Base-by-base conservation (phyloP, 169 alveolate species). In the Perkinsus chesapeaki region DNA sequence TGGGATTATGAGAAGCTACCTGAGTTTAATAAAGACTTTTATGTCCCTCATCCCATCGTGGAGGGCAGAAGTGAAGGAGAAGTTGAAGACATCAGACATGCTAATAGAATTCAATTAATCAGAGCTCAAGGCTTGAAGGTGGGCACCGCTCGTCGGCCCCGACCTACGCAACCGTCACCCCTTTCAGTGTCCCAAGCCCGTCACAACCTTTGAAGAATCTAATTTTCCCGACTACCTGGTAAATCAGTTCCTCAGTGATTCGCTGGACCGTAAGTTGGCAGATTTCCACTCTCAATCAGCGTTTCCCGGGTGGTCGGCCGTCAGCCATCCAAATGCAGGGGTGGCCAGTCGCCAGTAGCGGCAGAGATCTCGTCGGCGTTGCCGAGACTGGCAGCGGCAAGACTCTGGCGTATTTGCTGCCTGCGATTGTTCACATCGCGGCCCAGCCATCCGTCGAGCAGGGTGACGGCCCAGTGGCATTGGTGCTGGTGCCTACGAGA, bases 311-410 rank as follows among this genome's bases (percentile, higher is more conserved):
- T 23, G 94, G 93, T 38, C 94, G 95, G 39, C 99, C 99, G 10
- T 98, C 99, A n/a, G 98, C 99, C n/a, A 99, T 99, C 39, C 99
- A 99, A 95, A 96, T 97, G 91, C 98, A 98, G 94, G 98, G 99
- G 38, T 98, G 99, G 99, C 99, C 99, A 9, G 95, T 96, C 27
- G 98, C 97, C 39, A 93, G 96, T 3, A 91, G 97, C 36, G 98
- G 98, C 31, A 94, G 96, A 48, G 98, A 98, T 93, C 91, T 96
- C 91, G 96, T 98, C 31, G 99, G 98, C 23, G 96, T 97, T 27
- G 99, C 99, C 23, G 96, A 97, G 92, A 98, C 99, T 27, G 99
- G 99, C 1, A 96, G 98, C 48, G 99, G 99, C 0, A 98, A 98
- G 93, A 98, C 99, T 27, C 95, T 97, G 73, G 95, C 98, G 5